phyloP scores from a whole-genome alignment of 1,284 basidiomycete genomes.

The Sphagnurus paluster region DNA sequence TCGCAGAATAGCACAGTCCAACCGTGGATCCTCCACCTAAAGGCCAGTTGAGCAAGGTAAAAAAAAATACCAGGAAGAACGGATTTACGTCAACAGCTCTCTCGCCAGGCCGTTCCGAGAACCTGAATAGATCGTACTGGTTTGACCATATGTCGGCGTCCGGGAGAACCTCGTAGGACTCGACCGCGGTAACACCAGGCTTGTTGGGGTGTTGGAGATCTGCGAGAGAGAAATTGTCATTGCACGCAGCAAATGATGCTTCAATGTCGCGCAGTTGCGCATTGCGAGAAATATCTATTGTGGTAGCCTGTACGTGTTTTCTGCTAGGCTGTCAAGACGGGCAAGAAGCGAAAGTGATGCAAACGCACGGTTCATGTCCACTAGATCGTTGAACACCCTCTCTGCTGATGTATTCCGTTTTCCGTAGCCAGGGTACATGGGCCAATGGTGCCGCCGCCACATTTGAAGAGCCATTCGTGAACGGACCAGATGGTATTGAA shows the following conservation, averaged over 20 bases:
- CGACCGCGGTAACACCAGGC: conserved; percentile 72
- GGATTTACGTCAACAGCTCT: conserved; percentile 57
- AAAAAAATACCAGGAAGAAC: not conserved
- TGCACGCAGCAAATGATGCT: conserved; percentile 71
- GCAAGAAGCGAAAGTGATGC: not conserved
- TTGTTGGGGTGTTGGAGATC: conserved; percentile 80
- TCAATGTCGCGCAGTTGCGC: conserved; percentile 86
- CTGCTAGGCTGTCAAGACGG: conserved; percentile 29
- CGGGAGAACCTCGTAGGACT: conserved; percentile 85
- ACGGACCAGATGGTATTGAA: conserved; percentile 43
- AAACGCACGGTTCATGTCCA: conserved; percentile 58
- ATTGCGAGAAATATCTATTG: conserved; percentile 74
- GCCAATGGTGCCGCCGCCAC: conserved; percentile 45
- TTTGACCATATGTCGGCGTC: conserved; percentile 89
- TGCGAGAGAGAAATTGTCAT: conserved; percentile 58
- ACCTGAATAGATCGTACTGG: conserved; percentile 86
- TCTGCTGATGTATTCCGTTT: conserved; percentile 83
- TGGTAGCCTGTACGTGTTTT: conserved; percentile 49
- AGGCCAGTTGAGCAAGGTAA: conserved; percentile 3
- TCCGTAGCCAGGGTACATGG: conserved; percentile 87
- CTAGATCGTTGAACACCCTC: conserved; percentile 53
- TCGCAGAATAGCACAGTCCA: conserved; percentile 84
- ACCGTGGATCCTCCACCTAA: conserved; percentile 70
- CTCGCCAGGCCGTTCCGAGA: conserved; percentile 86
- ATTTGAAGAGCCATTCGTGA: conserved; percentile 39